phyloP scores from a whole-genome alignment of 768 basidiomycete species.

The Leucosporidium scottii region DNA sequence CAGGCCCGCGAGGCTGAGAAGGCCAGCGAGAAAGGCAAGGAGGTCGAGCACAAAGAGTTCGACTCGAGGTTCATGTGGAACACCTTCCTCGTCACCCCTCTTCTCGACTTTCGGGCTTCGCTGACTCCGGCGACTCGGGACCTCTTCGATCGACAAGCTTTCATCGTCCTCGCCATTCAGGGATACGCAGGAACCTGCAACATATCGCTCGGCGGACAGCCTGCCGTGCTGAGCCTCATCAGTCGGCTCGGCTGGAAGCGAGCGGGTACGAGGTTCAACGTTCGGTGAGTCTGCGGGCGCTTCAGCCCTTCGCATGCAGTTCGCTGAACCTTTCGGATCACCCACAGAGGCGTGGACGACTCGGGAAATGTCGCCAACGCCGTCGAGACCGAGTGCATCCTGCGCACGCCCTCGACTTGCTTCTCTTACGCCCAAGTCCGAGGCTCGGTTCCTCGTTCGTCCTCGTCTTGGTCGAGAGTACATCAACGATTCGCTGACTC shows the following conservation, averaged over 20 bases:
- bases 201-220: conserved; percentile 63
- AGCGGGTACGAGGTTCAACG: conserved; percentile 91
- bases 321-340: no score
- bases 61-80: conserved; percentile 94
- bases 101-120: conserved; percentile 78
- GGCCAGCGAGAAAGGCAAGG: conserved; percentile 7
- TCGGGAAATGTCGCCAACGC: conserved; percentile 93
- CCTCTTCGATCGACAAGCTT: conserved; percentile 74
- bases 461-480: neutral
- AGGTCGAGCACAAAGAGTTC: conserved; percentile 45
- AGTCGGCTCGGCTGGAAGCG: conserved; percentile 87
- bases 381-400: conserved; percentile 73
- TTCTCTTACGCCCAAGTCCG: conserved; percentile 90
- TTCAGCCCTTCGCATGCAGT: neutral
- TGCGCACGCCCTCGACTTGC: conserved; percentile 77
- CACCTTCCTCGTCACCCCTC: conserved; percentile 73
- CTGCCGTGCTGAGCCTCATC: conserved; percentile 71
- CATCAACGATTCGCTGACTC: neutral
- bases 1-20: conserved; percentile 40
- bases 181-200: conserved; percentile 82
- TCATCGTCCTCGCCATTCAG: conserved; percentile 86
- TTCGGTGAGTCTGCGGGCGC: neutral
- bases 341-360: conserved; percentile 23
- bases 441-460: conserved; percentile 88
- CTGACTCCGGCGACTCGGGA: conserved; percentile 61